Base-by-base conservation (phyloP, 352 stramenopile genomes). In the Pythium aquatile region DNA sequence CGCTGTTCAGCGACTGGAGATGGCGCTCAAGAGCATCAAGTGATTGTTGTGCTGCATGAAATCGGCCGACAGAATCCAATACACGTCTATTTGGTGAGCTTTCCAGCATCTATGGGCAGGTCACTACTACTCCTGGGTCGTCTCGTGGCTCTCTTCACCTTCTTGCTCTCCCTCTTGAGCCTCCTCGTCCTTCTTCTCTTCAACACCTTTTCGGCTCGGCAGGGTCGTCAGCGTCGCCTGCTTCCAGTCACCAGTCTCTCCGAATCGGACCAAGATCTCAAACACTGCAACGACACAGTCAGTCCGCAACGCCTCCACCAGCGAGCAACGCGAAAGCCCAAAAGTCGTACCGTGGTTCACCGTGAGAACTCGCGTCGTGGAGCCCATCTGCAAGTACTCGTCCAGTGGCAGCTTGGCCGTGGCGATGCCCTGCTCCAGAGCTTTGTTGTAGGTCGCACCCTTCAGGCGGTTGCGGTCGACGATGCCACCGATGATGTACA, bases 391-490 rank as follows among this genome's bases (percentile, higher is more conserved):
- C 30, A 95, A 66, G 40, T 85, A 76, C 57, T 95, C 76, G 55
- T 94, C 78, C n/a, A 98, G 83, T 3, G 95, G 94, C 16, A 98
- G 74, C 63, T 95, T 97, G 30, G 90, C 95, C 9, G 93, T 98
- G 52, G 79, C 74, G 68, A 98, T 94, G n/a, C 83, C 88, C 37
- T 98, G 83, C 55, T 83, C 68, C 37, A 94, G 54, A 4, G 96
- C 96, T 67, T 97, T 96, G 54, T 97, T 73, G 60, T 98, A 96
- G 13, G 96, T 96, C 20, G 87, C 84, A 10, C 86, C 79, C 69
- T 98, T 98, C n/a, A 98, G 81, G n/a, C 96, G 87, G 73, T 98
- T 99, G 55, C 96, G 83, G 78, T 99, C 96, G 28, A 99, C 96
- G 72, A 99, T 99, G 24, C 96, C 96, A 17, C 96, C 96, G 70